These are phyloP conservation scores for Pichia eremophila DNA, from an alignment of 805 yeast genomes.

Conservation along the genomic window DNA sequence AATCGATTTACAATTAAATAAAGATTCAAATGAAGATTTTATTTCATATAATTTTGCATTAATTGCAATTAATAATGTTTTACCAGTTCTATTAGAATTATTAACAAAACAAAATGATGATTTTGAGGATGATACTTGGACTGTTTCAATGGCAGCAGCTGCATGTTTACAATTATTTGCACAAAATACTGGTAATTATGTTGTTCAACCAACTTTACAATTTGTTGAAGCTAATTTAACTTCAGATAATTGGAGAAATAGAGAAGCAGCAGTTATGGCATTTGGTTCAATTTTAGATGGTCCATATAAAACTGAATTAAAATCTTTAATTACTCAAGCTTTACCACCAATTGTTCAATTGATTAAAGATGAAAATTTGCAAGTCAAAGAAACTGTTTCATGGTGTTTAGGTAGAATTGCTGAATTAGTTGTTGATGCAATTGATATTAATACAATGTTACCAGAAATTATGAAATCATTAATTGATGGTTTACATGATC, in stretches of 20 bases:
- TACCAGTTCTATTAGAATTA: slow-evolving; percentile 75
- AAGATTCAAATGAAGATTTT: slow-evolving; percentile 46
- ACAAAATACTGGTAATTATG: slow-evolving; percentile 76
- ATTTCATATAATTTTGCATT: slow-evolving; percentile 73
- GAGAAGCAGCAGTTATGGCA: slow-evolving; percentile 99
- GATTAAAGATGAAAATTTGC: slow-evolving; percentile 66
- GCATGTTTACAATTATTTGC: slow-evolving; percentile 93
- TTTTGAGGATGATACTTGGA: slow-evolving; percentile 95
- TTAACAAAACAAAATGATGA: slow-evolving; percentile 87
- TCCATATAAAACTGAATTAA: slow-evolving; percentile 67
- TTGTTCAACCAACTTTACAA: slow-evolving; percentile 73
- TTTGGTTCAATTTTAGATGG: slow-evolving; percentile 96
- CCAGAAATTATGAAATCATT: slow-evolving; percentile 69
- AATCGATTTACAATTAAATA: slow-evolving; percentile 63
- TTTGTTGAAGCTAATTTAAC: slow-evolving; percentile 73
- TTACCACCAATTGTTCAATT: slow-evolving; percentile 65
- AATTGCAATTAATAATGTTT: slow-evolving; percentile 72
- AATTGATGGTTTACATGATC: slow-evolving; percentile 74
- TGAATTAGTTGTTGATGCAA: slow-evolving; percentile 71
- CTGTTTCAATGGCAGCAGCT: slow-evolving; percentile 97
- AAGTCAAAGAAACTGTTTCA: slow-evolving; percentile 93
- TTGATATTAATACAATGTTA: slow-evolving; percentile 55
- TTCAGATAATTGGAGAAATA: slow-evolving; percentile 63
- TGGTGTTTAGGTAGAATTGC: slow-evolving; percentile 98
- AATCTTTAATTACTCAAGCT: slow-evolving; percentile 68